Evolutionary conservation across 2,329 filamentous ascomycete genomes (phyloP), one percentile per base, ranked within the genome.

Genomic region (Didymella glomerata): DNA sequence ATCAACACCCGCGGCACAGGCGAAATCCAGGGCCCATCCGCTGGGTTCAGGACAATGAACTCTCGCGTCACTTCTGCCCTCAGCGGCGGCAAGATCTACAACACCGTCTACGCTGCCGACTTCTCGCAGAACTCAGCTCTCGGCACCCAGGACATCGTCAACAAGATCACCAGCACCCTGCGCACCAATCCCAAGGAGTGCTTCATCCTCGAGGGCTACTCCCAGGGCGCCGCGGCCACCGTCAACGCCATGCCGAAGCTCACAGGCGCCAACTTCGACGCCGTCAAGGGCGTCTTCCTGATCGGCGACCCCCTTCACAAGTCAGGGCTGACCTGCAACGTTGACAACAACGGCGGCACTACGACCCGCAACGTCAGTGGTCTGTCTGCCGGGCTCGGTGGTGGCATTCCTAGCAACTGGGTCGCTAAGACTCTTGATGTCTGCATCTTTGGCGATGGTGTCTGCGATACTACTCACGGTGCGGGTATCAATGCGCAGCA

Each of bases 201-300:
- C 60, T 77, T 77, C 58, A 71, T 77, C 47, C 68, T 78, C 1
- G 69, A 78, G 50, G 76, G 76, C 18, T 77, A 78, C 64, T 74
- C 70, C 2, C 76, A 78, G 57, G 76, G 74, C 20, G 76, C 76
- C 2, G 68, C 72, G 8, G 76, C 75, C 0, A 78, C 76, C 0
- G 69, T 74, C 5, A 70, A 75, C 40, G 76, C 75, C 9, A 50
- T 78, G 56, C 34, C 70, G 2, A 52, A 67, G 18, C 51, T 78
- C 4, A 77, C 73, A 1, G 76, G 75, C 20, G 66, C 66, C 0
- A 60, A 54, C 14, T 74, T 76, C 62, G 60, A 71, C 34, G 76
- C 76, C 7, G 73, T 78, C 14, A 76, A 76, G 59, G 75, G 71
- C 18, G 76, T 78, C 3, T 74, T 76, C 49, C 64, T 78, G 2